These are phyloP conservation scores for Flaveria sonorensis DNA, from an alignment of 129 eudicot genomes.

Conservation along the genomic window DNA sequence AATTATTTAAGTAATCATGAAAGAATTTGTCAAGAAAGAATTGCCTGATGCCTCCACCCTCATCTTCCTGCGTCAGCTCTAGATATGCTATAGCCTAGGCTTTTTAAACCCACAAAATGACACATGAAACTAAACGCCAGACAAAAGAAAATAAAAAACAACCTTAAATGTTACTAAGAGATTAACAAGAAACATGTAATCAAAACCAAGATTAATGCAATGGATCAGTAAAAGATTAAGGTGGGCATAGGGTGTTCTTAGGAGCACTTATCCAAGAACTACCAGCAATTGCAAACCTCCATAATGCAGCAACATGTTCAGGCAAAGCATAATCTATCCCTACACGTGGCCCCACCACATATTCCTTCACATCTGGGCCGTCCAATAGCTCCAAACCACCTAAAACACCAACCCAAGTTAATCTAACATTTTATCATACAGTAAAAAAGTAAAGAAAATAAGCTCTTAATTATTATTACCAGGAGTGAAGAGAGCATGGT, in stretches of 20 bases:
- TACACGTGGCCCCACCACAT: constrained; percentile 82
- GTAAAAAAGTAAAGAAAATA: not conserved
- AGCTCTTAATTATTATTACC: constrained; percentile 42
- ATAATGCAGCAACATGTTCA: constrained; percentile 67
- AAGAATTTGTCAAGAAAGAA: too few species aligned
- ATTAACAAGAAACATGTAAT: not conserved
- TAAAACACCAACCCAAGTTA: constrained; percentile 22
- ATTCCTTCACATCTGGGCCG: constrained; percentile 74
- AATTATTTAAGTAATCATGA: too few species aligned
- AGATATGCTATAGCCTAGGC: too few species aligned
- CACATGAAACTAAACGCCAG: too few species aligned
- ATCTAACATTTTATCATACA: not conserved
- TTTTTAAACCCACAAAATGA: too few species aligned
- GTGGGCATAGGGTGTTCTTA: constrained; percentile 67
- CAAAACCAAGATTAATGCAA: not conserved
- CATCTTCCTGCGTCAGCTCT: too few species aligned
- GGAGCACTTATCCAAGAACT: constrained; percentile 94
- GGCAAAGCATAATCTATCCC: constrained; percentile 86
- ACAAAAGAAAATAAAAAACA: not conserved
- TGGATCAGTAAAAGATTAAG: constrained; percentile 7
- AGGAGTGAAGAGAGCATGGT: constrained; percentile 70
- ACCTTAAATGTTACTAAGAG: not conserved
- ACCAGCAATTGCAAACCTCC: constrained; percentile 92
- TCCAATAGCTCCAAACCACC: constrained; percentile 91
- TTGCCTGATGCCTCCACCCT: too few species aligned